Conservation (phyloP, 768 basidiomycete species). For the Amanita pseudoporphyria region DNA sequence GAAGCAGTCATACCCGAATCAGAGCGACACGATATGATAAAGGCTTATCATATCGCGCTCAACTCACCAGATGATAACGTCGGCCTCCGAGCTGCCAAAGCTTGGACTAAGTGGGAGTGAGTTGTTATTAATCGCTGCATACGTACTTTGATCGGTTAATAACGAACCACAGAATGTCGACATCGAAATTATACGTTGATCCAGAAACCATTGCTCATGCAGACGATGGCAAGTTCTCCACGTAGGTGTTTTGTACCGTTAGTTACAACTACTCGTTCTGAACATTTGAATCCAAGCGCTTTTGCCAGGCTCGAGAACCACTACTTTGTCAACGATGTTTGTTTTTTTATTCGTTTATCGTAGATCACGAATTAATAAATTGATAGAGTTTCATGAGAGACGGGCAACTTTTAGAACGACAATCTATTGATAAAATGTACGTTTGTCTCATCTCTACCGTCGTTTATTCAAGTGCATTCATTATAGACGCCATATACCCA, state of each 20-base stretch:
- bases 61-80: slow-evolving; percentile 61
- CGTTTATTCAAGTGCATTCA: neutral
- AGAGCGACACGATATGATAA: slow-evolving; percentile 71
- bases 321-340: slow-evolving; percentile 75
- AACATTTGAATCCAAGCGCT: slow-evolving; percentile 36
- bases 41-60: slow-evolving; percentile 77
- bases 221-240: slow-evolving; percentile 65
- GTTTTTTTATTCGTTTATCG: slow-evolving; percentile 11
- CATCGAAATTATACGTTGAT: slow-evolving; percentile 65
- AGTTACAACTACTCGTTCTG: neutral
- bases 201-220: slow-evolving; percentile 58
- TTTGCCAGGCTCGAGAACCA: slow-evolving; percentile 89
- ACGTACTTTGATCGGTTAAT: neutral
- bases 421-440: slow-evolving; percentile 84
- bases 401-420: slow-evolving; percentile 75
- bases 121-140: slow-evolving; percentile 19
- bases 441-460: slow-evolving; percentile 10
- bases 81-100: slow-evolving; percentile 62
- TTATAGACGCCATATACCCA: slow-evolving; percentile 80
- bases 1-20: slow-evolving; percentile 70
- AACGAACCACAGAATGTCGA: slow-evolving; percentile 57
- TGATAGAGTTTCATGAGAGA: slow-evolving; percentile 76
- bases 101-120: slow-evolving; percentile 90
- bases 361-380: neutral
- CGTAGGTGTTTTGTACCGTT: slow-evolving; percentile 36